Evolutionary conservation across 768 basidiomycete genomes (phyloP), one percentile per base, ranked within the genome.

Genomic region (Tulasnella sp.): DNA sequence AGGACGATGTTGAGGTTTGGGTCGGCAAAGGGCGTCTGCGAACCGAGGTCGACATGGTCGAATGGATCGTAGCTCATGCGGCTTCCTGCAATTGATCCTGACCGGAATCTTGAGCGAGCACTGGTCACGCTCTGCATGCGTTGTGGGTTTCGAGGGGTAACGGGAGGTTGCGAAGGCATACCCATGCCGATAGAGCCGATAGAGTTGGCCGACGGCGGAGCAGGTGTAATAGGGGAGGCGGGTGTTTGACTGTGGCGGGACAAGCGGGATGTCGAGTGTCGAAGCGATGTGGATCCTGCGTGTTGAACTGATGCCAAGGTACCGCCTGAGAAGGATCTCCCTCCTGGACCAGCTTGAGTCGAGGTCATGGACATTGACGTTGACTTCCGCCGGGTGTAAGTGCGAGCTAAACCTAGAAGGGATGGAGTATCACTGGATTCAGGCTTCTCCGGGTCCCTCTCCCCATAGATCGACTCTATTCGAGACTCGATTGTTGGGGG

Each of bases 401-500:
- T n/a, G 58, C 58, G 40, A 29, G 70, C 25, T 22, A 64, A 34
- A 38, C 67, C 49, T 34, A 52, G 34, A 40, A 34, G 19, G 12
- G 64, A 39, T 34, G 25, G 68, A 67, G 17, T 14, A 67, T 72
- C 49, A 71, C 67, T 42, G 34, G 52, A 31, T 69, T 58, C 36
- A 17, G 54, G 54, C 19, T 77, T 45, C 3, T 78, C 77, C 25
- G 25, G 22, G 52, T 78, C 71, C 17, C 39, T 37, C 38, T 77
- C 54, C 40, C 81, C 78, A 84, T 87, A n/a, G 82, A 79, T 79
- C 82, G 85, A 42, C 85, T 84, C 68, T 83, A 79, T 37, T 70
- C 81, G 87, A 70, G 85, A 86, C 12, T 86, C 87, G 77, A 91
- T 90, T 71, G 83, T 84, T 9, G 86, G 80, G 0, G 91, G 89